A percentile compares a stretch with the other conserved stretches of the same genome.
Conservation (phyloP, 2,329 filamentous ascomycete species). For the Fusarium sp. region DNA sequence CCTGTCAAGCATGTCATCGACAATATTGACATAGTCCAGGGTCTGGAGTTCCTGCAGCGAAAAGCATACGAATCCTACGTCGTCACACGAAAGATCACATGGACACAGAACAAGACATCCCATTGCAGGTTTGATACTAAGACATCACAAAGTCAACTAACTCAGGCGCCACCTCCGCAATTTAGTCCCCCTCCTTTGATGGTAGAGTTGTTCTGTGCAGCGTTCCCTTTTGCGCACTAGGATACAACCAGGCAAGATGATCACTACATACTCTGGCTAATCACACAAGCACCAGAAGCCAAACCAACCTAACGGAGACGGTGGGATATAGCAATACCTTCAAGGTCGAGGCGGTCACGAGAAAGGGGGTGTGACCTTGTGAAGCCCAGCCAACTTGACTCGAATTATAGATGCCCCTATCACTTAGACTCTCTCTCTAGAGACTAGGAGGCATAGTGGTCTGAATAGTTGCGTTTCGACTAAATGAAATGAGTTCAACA, state of each 20-base stretch:
- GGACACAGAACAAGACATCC: constrained; percentile 23
- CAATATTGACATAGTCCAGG: constrained; percentile 13
- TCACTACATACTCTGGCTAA: constrained; percentile 6
- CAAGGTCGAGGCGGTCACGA: constrained; percentile 19
- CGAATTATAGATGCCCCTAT: not conserved
- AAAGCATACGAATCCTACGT: constrained; percentile 21
- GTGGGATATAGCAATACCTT: not conserved
- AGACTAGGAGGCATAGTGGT: not conserved
- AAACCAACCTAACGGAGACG: constrained; percentile 14
- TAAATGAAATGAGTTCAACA: constrained; percentile 18
- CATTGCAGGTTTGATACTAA: not conserved
- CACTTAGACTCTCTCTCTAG: constrained; percentile 7
- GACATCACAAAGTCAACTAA: constrained; percentile 10
- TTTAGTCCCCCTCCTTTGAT: not conserved
- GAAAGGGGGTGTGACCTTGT: constrained; percentile 33
- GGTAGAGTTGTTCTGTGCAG: constrained; percentile 29
- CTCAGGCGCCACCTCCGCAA: constrained; percentile 39
- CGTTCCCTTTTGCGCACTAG: constrained; percentile 27
- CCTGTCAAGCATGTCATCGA: constrained; percentile 30
- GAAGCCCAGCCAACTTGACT: not conserved
- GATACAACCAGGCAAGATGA: constrained; percentile 15
- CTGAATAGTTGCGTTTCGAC: constrained; percentile 23
- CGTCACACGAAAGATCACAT: constrained; percentile 34
- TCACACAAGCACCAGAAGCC: constrained; percentile 4
- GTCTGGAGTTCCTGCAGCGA: constrained; percentile 37